These are phyloP conservation scores for Fistulinella prunicolor DNA, from an alignment of 768 basidiomycete species.

Conservation along the genomic window DNA sequence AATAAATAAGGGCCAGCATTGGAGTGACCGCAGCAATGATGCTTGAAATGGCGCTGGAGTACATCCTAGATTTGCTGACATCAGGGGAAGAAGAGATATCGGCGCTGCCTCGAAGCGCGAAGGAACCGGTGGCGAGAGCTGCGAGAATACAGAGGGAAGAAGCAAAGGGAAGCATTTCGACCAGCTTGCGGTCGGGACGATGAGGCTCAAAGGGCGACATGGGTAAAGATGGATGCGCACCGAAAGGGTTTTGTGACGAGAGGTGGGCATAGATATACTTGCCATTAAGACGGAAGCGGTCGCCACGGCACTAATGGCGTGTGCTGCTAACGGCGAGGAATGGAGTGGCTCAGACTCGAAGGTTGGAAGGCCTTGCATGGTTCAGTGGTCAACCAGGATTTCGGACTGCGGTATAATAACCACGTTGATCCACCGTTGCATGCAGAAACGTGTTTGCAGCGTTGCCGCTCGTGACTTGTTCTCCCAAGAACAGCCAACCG, in stretches of 20 bases:
- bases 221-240: conserved; percentile 20
- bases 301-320: conserved; percentile 30
- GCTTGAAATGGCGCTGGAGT: conserved; percentile 36
- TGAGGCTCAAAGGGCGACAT: conserved; percentile 14
- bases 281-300: conserved; percentile 32
- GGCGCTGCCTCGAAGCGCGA: conserved; percentile 26
- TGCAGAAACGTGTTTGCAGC: conserved; percentile 32
- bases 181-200: conserved; percentile 27
- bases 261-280: conserved; percentile 26
- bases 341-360: conserved; percentile 26
- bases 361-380: conserved; percentile 33
- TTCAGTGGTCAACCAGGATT: conserved; percentile 23
- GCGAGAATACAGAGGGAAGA: conserved; percentile 34
- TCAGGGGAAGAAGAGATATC: conserved; percentile 17
- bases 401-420: conserved; percentile 13
- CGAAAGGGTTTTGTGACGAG: conserved; percentile 29
- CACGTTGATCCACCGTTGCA: conserved; percentile 24
- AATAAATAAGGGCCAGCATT: conserved; percentile 43
- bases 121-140: conserved; percentile 31
- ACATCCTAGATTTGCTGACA: conserved; percentile 29
- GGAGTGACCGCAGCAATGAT: conserved; percentile 35
- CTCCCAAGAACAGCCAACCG: conserved; percentile 2
- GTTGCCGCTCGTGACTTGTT: conserved; percentile 21
- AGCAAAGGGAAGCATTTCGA: conserved; percentile 37
- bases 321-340: conserved; percentile 28